Evolutionary conservation across 495 filamentous ascomycete species (phyloP).

Genomic region (Penicillium cataractarum): DNA sequence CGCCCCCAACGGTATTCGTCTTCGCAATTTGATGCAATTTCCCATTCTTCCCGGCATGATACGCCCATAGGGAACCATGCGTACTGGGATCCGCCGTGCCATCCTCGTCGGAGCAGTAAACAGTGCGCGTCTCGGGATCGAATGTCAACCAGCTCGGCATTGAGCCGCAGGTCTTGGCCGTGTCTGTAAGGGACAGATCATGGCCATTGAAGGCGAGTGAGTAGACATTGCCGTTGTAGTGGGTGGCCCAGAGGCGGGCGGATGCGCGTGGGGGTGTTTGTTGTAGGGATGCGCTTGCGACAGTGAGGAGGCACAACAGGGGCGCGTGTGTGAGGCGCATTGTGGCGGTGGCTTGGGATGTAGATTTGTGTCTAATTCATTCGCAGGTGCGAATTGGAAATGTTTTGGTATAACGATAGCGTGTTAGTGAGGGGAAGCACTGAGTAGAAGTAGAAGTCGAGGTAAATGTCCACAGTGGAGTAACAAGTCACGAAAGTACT

Average conservation of each 20-base stretch:
- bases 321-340: slow-evolving; percentile 6
- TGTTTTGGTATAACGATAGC: neutral
- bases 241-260: slow-evolving; percentile 56
- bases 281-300: slow-evolving; percentile 6
- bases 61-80: slow-evolving; percentile 37
- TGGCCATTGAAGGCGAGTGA: slow-evolving; percentile 49
- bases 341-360: neutral
- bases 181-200: slow-evolving; percentile 43
- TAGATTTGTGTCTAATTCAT: neutral
- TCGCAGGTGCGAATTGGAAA: neutral
- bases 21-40: slow-evolving; percentile 30
- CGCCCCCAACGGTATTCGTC: slow-evolving; percentile 35
- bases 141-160: slow-evolving; percentile 65
- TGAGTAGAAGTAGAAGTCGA: neutral
- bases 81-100: slow-evolving; percentile 41
- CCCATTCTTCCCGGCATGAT: slow-evolving; percentile 27
- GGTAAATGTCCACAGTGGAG: neutral
- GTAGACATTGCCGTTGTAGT: slow-evolving; percentile 62
- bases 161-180: slow-evolving; percentile 48
- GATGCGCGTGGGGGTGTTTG: slow-evolving; percentile 5
- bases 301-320: slow-evolving; percentile 1
- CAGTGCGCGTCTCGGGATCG: slow-evolving; percentile 51
- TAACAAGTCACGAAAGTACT: neutral
- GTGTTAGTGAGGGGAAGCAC: neutral
- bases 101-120: slow-evolving; percentile 69